Evolutionary conservation across 495 filamentous ascomycete genomes (phyloP).

Genomic region (Tricharina praecox): DNA sequence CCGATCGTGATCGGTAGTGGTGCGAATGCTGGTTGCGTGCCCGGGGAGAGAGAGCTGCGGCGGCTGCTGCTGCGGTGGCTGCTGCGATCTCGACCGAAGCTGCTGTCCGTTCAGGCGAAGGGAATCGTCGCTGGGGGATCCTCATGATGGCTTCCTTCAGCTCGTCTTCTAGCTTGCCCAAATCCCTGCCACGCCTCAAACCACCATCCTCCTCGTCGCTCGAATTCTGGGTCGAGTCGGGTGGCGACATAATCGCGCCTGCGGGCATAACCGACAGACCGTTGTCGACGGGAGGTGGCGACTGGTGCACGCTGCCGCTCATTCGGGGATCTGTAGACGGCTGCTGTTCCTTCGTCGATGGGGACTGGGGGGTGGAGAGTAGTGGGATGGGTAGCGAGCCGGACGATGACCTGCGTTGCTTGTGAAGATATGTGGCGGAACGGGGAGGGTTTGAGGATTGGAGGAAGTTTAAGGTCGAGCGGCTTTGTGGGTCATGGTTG

Average conservation of each 20-base stretch:
- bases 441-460: conserved; percentile 29
- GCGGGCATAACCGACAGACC: conserved; percentile 46
- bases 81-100: too few relatives aligned
- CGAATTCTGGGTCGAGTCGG: conserved; percentile 58
- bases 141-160: conserved; percentile 67
- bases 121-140: conserved; percentile 56
- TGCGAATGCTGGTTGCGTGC: too few relatives aligned
- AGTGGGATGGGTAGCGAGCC: conserved; percentile 24
- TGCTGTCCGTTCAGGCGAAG: conserved; percentile 29
- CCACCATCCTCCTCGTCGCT: conserved; percentile 65
- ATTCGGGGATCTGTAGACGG: conserved; percentile 11
- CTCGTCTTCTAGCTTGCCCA: conserved; percentile 51
- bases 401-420: conserved; percentile 37
- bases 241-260: conserved; percentile 71
- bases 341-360: conserved; percentile 33
- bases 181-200: conserved; percentile 36
- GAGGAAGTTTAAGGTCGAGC: conserved; percentile 35
- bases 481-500: conserved; percentile 33
- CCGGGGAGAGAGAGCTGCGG: too few relatives aligned
- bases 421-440: conserved; percentile 43
- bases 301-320: conserved; percentile 50
- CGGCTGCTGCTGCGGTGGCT: too few relatives aligned
- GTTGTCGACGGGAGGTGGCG: conserved; percentile 57
- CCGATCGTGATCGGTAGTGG: background rate
- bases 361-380: conserved; percentile 29